Base-by-base conservation (phyloP, 129 eudicot species). In the Oenanthe sinensis region DNA sequence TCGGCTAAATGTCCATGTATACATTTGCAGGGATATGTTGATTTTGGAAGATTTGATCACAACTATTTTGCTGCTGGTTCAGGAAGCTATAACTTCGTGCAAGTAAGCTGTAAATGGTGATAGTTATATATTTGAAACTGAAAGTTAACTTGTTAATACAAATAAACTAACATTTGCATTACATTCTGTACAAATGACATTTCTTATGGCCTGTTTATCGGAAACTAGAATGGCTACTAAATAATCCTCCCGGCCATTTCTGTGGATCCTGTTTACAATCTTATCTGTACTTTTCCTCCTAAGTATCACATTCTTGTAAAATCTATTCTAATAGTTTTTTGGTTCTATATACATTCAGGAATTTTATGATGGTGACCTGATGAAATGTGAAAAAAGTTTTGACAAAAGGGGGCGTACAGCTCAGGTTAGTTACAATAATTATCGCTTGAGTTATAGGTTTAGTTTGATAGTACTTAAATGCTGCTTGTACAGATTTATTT, bases 371-470 rank as follows among this genome's bases (percentile, higher is more conserved):
- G 98, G 98, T 71, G 98, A 91, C 52, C 84, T 93, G 77, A 77
- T 54, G 60, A 84, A 77, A 22, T 93, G 98, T 86, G 98, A 93
- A 89, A 69, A 46, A 81, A 90, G 79, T 84, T 88, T 76, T 82
- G 96, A 88, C 85, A 90, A 92, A 90, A 82, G 89, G 91, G 97
- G 97, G 33, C 98, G 97, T 19, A 87, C 98, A 40, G 91, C 98
- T 85, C 90, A 90, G 89, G 96, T 93, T 76, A 77, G 81, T 83
- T 79, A 22, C 17, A 75, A 19, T 40, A 79, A 54, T 47, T 39
- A 62, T 46, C 33, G 8, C 39, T 46, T 14, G 60, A 45, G 5
- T 42, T 46, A 13, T 24, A 58, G 72, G 67, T 77, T 60, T 44
- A 12, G 52, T 26, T 77, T 22, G 37, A 19, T 37, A 14, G 47